A percentile compares a stretch with the other conserved stretches of the same genome.
Conservation (phyloP, 257 asterid genomes). For the Jacaranda copaia region DNA sequence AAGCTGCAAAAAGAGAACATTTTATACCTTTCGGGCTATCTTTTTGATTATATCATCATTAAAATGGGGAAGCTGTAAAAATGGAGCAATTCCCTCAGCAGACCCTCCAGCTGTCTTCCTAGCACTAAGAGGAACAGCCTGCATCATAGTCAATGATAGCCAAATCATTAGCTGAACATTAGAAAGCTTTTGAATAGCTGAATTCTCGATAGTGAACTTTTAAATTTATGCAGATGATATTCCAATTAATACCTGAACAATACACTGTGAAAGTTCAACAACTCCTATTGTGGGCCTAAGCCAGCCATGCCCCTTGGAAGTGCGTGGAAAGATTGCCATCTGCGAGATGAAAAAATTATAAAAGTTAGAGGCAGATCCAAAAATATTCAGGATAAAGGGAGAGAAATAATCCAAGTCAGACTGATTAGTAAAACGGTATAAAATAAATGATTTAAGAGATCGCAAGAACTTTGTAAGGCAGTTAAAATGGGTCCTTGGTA, state of each 20-base stretch:
- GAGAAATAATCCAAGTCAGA: background rate
- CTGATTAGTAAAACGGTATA: no score
- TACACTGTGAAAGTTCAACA: slow-evolving; percentile 86
- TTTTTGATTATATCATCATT: slow-evolving; percentile 71
- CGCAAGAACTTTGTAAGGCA: no score
- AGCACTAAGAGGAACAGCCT: slow-evolving; percentile 92
- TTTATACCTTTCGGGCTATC: slow-evolving; percentile 68
- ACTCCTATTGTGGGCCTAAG: slow-evolving; percentile 87
- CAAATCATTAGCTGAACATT: slow-evolving; percentile 19
- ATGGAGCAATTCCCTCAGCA: slow-evolving; percentile 75
- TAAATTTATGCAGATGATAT: slow-evolving; percentile 4
- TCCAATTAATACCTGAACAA: slow-evolving; percentile 71
- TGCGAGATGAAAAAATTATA: slow-evolving; percentile 38
- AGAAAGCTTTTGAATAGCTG: slow-evolving; percentile 23
- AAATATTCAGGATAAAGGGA: background rate
- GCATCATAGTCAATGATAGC: slow-evolving; percentile 39
- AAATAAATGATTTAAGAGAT: no score
- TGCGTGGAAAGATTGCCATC: slow-evolving; percentile 89
- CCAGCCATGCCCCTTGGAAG: slow-evolving; percentile 90
- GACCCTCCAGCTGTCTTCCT: slow-evolving; percentile 77
- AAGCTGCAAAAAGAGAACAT: background rate
- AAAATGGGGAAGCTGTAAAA: slow-evolving; percentile 94
- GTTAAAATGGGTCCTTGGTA: no score
- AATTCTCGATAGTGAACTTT: background rate
- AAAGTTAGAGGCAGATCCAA: slow-evolving; percentile 29